Evolutionary conservation across 306 rosid species (phyloP).

Genomic region (Ziziphus jujuba): DNA sequence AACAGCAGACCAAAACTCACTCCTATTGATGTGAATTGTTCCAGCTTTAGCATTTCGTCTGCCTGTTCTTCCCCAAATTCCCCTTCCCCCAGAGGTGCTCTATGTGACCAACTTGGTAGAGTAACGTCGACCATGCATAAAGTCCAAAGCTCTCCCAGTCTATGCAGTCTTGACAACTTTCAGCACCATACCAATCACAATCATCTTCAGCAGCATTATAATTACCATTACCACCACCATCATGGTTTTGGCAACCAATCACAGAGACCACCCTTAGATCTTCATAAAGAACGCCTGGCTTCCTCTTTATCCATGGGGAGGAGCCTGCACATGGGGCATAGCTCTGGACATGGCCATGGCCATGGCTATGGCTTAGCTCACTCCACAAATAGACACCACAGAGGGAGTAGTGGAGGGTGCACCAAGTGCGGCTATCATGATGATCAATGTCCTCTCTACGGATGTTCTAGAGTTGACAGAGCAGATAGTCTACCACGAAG

Average conservation of each 20-base stretch:
- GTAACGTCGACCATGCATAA: slow-evolving; percentile 32
- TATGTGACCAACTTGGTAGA: slow-evolving; percentile 13
- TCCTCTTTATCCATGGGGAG: slow-evolving; percentile 25
- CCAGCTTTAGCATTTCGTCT: slow-evolving; percentile 32
- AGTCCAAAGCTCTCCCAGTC: slow-evolving; percentile 70
- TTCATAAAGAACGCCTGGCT: slow-evolving; percentile 20
- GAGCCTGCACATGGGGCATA: slow-evolving; percentile 7
- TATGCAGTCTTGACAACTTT: slow-evolving; percentile 35
- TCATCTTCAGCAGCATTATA: slow-evolving; percentile 23
- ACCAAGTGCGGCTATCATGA: slow-evolving; percentile 25
- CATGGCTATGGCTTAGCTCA: slow-evolving; percentile 22
- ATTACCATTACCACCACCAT: slow-evolving; percentile 16
- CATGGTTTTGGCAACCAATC: slow-evolving; percentile 3
- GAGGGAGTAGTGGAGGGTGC: slow-evolving; percentile 23
- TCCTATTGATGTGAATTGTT: slow-evolving; percentile 14
- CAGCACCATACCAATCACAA: slow-evolving; percentile 7
- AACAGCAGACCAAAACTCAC: slow-evolving; percentile 8
- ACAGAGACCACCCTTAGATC: slow-evolving; percentile 25
- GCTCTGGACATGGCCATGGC: background rate
- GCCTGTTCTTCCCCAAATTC: slow-evolving; percentile 69
- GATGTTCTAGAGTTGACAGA: slow-evolving; percentile 29
- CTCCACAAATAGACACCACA: slow-evolving; percentile 32
- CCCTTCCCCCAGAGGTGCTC: slow-evolving; percentile 56
- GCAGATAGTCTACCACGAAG: slow-evolving; percentile 35
- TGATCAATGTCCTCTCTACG: slow-evolving; percentile 19